Evolutionary conservation across 345 rosid genomes (phyloP).

Genomic region (Isatis tinctoria): DNA sequence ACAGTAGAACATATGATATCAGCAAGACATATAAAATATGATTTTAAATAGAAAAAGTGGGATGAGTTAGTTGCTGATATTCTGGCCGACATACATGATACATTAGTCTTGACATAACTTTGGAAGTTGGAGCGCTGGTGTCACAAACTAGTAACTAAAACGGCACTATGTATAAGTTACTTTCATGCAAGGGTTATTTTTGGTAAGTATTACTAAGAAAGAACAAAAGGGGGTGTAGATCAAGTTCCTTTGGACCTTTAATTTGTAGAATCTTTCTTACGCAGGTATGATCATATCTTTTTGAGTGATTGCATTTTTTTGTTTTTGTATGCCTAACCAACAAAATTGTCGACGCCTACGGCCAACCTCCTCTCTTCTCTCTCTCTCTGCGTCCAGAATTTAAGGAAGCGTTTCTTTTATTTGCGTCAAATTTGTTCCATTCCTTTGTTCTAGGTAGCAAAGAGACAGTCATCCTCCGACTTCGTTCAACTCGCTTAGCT

Average conservation of each 20-base stretch:
- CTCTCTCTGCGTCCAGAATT: background rate
- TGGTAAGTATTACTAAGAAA: no score
- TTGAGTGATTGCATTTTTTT: background rate
- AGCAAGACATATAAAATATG: no score
- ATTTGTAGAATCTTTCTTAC: background rate
- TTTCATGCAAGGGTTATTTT: background rate
- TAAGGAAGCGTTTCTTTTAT: background rate
- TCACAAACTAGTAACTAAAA: background rate
- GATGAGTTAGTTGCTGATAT: background rate
- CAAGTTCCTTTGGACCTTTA: no score
- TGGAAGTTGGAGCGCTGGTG: no score
- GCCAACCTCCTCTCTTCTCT: slow-evolving; percentile 4
- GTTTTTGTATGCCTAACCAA: slow-evolving; percentile 7
- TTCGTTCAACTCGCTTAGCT: no score
- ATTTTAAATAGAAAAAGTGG: background rate
- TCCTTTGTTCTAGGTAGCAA: no score
- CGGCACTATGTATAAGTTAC: background rate
- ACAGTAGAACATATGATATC: no score
- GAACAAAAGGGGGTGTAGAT: no score
- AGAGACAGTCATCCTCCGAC: no score
- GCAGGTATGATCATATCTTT: background rate
- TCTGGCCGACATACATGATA: background rate
- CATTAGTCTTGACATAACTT: no score
- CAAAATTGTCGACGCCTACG: background rate
- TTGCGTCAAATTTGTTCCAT: no score